These are phyloP conservation scores for Zygosaccharomyces lentus DNA, from an alignment of 805 yeast species.

Conservation along the genomic window DNA sequence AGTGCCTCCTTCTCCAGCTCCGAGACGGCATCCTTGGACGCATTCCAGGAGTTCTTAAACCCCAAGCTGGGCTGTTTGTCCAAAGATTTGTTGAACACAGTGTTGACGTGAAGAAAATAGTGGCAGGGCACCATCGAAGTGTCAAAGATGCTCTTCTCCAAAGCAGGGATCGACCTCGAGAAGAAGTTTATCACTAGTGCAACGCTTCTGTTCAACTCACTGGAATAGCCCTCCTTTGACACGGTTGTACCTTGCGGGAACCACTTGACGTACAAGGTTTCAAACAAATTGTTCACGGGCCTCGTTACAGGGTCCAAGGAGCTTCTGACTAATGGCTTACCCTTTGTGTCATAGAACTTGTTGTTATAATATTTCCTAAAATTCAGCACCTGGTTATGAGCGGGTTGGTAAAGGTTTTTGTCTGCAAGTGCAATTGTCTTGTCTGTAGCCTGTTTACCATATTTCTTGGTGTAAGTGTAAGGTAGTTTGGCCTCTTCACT, in stretches of 20 bases:
- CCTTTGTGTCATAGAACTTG: conserved; percentile 51
- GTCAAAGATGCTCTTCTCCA: conserved; percentile 26
- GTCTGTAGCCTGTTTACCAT: conserved; percentile 36
- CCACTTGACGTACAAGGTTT: conserved; percentile 40
- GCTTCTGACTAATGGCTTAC: conserved; percentile 60
- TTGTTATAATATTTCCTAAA: conserved; percentile 49
- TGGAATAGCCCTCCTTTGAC: conserved; percentile 43
- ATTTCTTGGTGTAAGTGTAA: conserved; percentile 40
- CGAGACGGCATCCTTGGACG: conserved; percentile 32
- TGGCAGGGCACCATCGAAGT: conserved; percentile 36
- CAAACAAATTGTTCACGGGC: conserved; percentile 57
- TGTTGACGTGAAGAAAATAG: conserved; percentile 35
- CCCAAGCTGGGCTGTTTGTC: conserved; percentile 38
- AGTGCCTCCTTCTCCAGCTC: conserved; percentile 33
- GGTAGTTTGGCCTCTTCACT: conserved; percentile 51
- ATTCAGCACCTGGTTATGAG: conserved; percentile 44
- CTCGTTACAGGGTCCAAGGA: conserved; percentile 56
- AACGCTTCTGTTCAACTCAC: conserved; percentile 55
- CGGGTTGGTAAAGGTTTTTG: conserved; percentile 43
- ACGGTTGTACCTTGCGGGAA: conserved; percentile 46
- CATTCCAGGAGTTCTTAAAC: conserved; percentile 31
- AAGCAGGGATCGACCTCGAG: conserved; percentile 37
- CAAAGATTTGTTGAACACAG: conserved; percentile 40
- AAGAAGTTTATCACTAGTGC: conserved; percentile 41
- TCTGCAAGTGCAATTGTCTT: conserved; percentile 32